Percentiles rank a stretch among this genome's conserved stretches.
phyloP scores from a whole-genome alignment of 352 stramenopile genomes.

The Globisporangium carolinianum region DNA sequence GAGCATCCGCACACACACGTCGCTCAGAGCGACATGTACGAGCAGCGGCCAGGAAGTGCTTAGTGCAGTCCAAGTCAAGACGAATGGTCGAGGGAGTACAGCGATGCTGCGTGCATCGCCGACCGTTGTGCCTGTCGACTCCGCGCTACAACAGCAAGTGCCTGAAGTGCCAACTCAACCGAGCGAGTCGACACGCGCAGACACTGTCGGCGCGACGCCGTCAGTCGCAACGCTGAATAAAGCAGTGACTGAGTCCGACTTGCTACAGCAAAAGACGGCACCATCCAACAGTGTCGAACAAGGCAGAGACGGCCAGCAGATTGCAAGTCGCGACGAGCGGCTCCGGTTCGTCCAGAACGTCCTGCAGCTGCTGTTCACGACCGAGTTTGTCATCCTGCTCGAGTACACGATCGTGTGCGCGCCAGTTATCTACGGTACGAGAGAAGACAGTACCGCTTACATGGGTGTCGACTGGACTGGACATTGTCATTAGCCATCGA shows the following conservation, averaged over 20 bases:
- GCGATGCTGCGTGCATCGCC: background rate
- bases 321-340: background rate
- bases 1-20: background rate
- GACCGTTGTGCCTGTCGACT: background rate
- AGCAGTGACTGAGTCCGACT: background rate
- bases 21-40: background rate
- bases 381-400: constrained; percentile 14
- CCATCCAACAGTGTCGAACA: background rate
- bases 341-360: constrained; percentile 2
- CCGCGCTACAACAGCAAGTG: background rate
- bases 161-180: background rate
- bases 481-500: no score
- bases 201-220: background rate
- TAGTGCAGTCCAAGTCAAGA: background rate
- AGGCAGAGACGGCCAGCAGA: background rate
- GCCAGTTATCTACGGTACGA: constrained; percentile 11
- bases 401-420: constrained; percentile 12
- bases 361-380: constrained; percentile 5
- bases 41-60: background rate
- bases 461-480: no score
- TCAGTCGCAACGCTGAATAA: background rate
- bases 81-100: no score
- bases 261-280: background rate
- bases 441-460: no score
- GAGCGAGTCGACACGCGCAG: background rate